Evolutionary conservation across 2,329 filamentous ascomycete species (phyloP).

Genomic region (Metarhizium anisopliae): DNA sequence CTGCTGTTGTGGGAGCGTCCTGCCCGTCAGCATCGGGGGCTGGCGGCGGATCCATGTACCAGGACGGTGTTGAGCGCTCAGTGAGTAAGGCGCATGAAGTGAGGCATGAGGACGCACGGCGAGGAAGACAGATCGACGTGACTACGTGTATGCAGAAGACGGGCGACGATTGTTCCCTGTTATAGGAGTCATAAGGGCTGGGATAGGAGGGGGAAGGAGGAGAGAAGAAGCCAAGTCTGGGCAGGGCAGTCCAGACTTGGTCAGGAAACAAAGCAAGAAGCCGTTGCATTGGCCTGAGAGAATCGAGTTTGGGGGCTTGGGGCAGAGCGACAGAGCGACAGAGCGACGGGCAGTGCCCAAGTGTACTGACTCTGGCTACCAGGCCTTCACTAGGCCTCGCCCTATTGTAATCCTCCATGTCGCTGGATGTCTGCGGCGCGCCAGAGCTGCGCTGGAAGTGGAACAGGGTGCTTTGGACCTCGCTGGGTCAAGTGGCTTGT

Average conservation of each 20-base stretch:
- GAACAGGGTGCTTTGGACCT: not conserved
- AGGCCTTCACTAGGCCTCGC: not conserved
- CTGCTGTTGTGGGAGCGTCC: slow-evolving; percentile 3
- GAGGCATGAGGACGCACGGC: slow-evolving; percentile 9
- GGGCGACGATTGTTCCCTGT: not conserved
- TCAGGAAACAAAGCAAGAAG: not conserved
- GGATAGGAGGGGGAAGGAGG: not conserved
- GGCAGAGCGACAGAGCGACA: not conserved
- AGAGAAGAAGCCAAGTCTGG: slow-evolving; percentile 1
- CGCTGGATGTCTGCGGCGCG: not conserved
- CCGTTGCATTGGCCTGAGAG: not conserved
- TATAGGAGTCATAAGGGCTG: not conserved
- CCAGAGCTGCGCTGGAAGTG: not conserved
- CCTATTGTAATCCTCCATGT: not conserved
- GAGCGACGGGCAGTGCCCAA: too few relatives aligned
- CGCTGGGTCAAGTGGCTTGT: not conserved
- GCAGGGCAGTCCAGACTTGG: not conserved
- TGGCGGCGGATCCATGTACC: slow-evolving; percentile 9
- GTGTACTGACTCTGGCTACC: not conserved
- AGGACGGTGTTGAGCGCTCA: slow-evolving; percentile 3
- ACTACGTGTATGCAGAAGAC: not conserved
- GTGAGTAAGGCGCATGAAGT: slow-evolving; percentile 2
- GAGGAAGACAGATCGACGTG: not conserved
- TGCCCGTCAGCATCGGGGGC: slow-evolving; percentile 7
- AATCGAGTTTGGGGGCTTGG: not conserved